Evolutionary conservation across 1,139 yeast species (phyloP).

Genomic region (Wickerhamiella infanticola): DNA sequence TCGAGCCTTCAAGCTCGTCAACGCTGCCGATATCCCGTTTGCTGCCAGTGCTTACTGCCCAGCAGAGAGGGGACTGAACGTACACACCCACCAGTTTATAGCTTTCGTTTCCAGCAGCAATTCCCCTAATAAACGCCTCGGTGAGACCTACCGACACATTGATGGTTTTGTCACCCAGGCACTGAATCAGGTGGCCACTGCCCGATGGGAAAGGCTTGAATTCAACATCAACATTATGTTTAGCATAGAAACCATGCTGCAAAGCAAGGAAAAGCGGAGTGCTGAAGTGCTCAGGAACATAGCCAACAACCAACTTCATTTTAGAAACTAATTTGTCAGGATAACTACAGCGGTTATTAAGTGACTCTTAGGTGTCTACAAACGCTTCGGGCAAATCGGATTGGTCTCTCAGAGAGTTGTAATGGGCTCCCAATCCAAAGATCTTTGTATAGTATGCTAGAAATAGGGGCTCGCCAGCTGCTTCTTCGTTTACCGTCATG

Average conservation of each 20-base stretch:
- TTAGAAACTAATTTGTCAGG: background rate
- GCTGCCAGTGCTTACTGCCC: slow-evolving; percentile 77
- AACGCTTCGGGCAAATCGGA: slow-evolving; percentile 7
- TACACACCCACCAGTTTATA: slow-evolving; percentile 67
- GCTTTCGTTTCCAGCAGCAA: slow-evolving; percentile 43
- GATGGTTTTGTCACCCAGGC: slow-evolving; percentile 46
- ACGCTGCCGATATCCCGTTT: slow-evolving; percentile 34
- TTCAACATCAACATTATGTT: slow-evolving; percentile 35
- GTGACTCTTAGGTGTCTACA: background rate
- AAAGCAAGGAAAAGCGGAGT: slow-evolving; percentile 70
- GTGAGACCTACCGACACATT: slow-evolving; percentile 51
- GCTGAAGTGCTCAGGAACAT: slow-evolving; percentile 82
- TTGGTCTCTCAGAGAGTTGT: slow-evolving; percentile 57
- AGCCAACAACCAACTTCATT: slow-evolving; percentile 41
- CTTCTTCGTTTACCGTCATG: slow-evolving; percentile 40
- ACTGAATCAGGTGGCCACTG: slow-evolving; percentile 70
- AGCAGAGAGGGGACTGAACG: slow-evolving; percentile 71
- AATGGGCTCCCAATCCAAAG: slow-evolving; percentile 88
- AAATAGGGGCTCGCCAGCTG: slow-evolving; percentile 34
- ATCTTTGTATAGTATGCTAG: slow-evolving; percentile 74
- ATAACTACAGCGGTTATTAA: background rate
- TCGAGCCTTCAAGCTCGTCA: slow-evolving; percentile 42
- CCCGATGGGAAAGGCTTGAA: slow-evolving; percentile 73
- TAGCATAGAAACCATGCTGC: slow-evolving; percentile 38
- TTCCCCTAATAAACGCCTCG: slow-evolving; percentile 77